phyloP scores from a whole-genome alignment of 305 asterid species.

The Fraxinus floribunda region DNA sequence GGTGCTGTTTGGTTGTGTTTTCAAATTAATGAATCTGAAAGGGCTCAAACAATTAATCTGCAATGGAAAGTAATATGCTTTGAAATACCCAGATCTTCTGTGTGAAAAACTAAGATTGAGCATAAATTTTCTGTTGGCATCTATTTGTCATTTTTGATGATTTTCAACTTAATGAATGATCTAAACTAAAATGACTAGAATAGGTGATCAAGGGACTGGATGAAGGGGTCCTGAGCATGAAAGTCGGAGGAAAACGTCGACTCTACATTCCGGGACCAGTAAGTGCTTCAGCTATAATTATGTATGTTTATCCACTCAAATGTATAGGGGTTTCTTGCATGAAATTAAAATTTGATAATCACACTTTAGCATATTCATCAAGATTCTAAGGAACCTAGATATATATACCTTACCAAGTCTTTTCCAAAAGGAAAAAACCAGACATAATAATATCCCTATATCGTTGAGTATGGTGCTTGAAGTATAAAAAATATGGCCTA shows the following conservation, averaged over 20 bases:
- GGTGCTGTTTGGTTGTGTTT: neutral
- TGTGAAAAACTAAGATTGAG: neutral
- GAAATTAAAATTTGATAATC: neutral
- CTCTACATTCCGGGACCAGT: constrained; percentile 88
- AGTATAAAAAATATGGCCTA: neutral
- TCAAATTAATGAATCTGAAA: neutral
- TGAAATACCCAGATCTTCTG: neutral
- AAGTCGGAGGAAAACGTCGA: constrained; percentile 89
- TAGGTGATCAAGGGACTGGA: constrained; percentile 94
- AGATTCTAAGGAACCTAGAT: neutral
- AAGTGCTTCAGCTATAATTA: constrained; percentile 31
- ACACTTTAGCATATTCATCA: neutral
- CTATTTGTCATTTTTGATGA: neutral
- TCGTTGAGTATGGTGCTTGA: neutral
- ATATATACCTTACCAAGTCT: neutral
- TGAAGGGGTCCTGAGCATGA: constrained; percentile 92
- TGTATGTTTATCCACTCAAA: neutral
- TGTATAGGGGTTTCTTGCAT: neutral
- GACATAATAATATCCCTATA: neutral
- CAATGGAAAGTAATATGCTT: neutral
- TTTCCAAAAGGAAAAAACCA: neutral
- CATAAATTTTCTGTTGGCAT: neutral
- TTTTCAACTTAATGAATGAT: neutral
- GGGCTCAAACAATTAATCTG: neutral
- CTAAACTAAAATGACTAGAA: constrained; percentile 17